A percentile compares a stretch with the other conserved stretches of the same genome.
These are phyloP conservation scores for Neurospora pannonica DNA, from an alignment of 495 filamentous ascomycete species.

Conservation along the genomic window DNA sequence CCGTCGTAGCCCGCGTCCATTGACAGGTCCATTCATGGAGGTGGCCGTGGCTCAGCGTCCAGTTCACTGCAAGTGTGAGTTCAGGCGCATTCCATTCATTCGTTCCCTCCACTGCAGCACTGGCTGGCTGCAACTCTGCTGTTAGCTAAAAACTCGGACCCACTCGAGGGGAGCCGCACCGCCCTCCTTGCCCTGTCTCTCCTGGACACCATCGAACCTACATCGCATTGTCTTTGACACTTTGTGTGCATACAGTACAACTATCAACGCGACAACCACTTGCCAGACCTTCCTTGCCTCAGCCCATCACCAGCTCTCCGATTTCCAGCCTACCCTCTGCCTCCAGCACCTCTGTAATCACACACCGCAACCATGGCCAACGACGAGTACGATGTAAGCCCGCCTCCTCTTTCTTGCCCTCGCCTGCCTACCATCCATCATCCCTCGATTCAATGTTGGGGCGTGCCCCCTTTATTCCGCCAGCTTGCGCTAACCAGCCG, in stretches of 20 bases:
- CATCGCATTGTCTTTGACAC: not conserved
- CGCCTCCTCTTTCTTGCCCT: not conserved
- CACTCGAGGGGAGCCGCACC: constrained; percentile 23
- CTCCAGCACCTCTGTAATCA: constrained; percentile 4
- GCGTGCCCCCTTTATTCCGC: not conserved
- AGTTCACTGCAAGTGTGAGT: not conserved
- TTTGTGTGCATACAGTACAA: constrained; percentile 12
- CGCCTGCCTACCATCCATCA: not conserved
- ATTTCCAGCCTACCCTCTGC: not conserved
- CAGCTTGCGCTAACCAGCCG: constrained; percentile 21
- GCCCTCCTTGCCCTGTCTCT: constrained; percentile 21
- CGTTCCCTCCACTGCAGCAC: not conserved
- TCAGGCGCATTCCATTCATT: not conserved
- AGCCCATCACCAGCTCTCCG: constrained; percentile 10
- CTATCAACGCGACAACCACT: not conserved
- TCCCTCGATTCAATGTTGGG: not conserved
- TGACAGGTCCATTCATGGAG: not conserved
- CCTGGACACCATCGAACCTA: constrained; percentile 14
- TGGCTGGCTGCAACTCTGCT: not conserved
- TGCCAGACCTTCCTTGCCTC: constrained; percentile 5
- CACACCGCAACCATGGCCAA: constrained; percentile 70
- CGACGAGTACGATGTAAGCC: constrained; percentile 98
- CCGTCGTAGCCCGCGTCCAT: not conserved
- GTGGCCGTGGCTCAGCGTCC: not conserved
- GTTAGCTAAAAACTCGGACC: constrained; percentile 12